phyloP scores from a whole-genome alignment of 1,139 yeast genomes.

The Debaryomycetaceae sp. region DNA sequence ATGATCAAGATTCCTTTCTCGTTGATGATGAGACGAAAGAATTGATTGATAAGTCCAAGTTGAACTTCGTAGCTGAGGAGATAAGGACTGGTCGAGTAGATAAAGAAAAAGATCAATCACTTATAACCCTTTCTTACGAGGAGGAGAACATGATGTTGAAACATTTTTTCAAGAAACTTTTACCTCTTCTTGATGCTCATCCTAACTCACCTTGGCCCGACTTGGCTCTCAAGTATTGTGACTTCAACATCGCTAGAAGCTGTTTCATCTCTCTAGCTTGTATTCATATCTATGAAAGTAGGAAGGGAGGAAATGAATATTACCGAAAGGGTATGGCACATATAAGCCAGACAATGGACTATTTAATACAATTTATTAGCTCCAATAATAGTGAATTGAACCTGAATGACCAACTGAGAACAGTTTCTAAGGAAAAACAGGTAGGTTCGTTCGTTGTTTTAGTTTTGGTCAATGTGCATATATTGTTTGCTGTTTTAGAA shows the following conservation, averaged over 20 bases:
- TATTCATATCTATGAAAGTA: constrained; percentile 49
- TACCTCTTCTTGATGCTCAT: constrained; percentile 52
- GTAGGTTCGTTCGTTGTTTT: constrained; percentile 49
- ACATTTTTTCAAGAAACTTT: constrained; percentile 49
- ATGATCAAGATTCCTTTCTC: neutral
- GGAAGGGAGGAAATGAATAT: constrained; percentile 45
- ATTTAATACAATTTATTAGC: constrained; percentile 35
- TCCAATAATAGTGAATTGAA: constrained; percentile 20
- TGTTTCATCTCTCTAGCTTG: constrained; percentile 53
- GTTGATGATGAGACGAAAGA: constrained; percentile 12
- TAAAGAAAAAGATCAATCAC: neutral
- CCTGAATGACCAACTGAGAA: neutral
- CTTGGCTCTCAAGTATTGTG: constrained; percentile 50
- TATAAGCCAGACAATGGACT: constrained; percentile 51
- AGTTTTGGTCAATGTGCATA: constrained; percentile 48
- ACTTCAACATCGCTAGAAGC: constrained; percentile 51
- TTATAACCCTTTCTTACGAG: constrained; percentile 20
- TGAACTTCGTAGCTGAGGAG: constrained; percentile 4
- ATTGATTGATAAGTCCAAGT: constrained; percentile 12
- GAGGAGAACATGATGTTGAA: constrained; percentile 50
- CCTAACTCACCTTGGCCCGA: constrained; percentile 61
- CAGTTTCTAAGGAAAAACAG: constrained; percentile 23
- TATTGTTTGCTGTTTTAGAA: constrained; percentile 48
- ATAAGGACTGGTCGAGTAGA: constrained; percentile 2
- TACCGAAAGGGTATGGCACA: constrained; percentile 49